phyloP scores from a whole-genome alignment of 257 asterid genomes.

The Solanum chilense region DNA sequence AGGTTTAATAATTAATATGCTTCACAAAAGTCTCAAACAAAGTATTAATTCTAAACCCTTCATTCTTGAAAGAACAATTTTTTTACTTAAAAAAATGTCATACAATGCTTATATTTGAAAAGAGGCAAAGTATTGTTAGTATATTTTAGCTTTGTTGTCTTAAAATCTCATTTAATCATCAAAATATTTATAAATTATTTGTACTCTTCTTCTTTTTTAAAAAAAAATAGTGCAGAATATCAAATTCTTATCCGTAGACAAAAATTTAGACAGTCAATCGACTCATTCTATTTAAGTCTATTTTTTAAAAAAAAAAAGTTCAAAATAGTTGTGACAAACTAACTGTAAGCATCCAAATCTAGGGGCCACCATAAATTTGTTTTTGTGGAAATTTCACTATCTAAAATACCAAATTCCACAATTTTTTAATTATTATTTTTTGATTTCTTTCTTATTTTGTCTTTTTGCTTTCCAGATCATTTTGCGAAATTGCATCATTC shows the following conservation, averaged over 20 bases:
- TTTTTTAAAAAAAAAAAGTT: not conserved
- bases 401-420: not conserved
- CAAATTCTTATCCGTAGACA: accelerated
- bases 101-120: not conserved
- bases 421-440: not conserved
- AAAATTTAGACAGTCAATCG: accelerated
- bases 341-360: not conserved
- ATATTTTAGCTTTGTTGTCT: not conserved
- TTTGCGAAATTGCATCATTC: not conserved
- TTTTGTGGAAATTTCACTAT: not conserved
- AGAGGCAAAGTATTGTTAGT: not conserved
- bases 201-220: too few relatives aligned
- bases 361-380: not conserved
- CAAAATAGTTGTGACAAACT: not conserved
- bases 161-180: not conserved
- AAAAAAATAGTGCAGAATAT: accelerated
- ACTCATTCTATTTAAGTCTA: not conserved
- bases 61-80: not conserved
- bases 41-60: not conserved
- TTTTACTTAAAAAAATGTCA: not conserved
- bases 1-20: not conserved
- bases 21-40: not conserved
- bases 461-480: not conserved
- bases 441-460: not conserved
- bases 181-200: not conserved